Base-by-base conservation (phyloP, 495 filamentous ascomycete species). In the Neurospora sp. region DNA sequence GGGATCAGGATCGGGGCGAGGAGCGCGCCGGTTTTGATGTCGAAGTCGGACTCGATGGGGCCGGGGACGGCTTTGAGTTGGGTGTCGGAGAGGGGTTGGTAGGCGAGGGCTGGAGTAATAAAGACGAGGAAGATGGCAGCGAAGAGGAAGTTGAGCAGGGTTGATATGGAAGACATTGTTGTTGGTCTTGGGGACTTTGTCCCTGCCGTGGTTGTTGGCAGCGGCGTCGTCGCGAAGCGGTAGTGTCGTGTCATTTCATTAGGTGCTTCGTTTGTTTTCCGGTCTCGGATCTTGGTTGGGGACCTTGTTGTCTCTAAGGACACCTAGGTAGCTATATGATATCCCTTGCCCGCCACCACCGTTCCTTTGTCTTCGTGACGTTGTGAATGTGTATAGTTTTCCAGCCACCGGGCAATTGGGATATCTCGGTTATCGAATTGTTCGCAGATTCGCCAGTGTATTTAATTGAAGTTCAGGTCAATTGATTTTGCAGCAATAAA, bases 1-100 rank as follows among this genome's bases (percentile, higher is more conserved):
- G 94, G 89, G 68, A 86, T 87, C 17, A 98, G 86, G 73, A 98
- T 93, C 4, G 94, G 94, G 3, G 93, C 82, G 69, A 98, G 87
- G 42, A 97, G 81, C 3, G 84, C 79, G 71, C 92, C 91, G 70
- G 73, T 78, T 73, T 83, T 83, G 74, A 94, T 93, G 79, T 96
- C 85, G 78, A 96, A 94, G 81, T 94, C 93, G 40, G 84, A 72
- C 42, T 83, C 85, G 4, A 89, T 20, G 2, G 73, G 89, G 71
- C 85, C 73, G 4, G 92, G 91, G 8, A 97, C 82, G 35, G 80
- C 78, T 68, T 83, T 82, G 40, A 97, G 84, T 20, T 90, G 88
- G 69, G 85, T 78, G 74, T 94, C 88, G n/a, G 94, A 92, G 73
- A 97, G 83, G 31, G 86, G 82, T 70, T 89, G 87, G 83, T 96